Percentiles rank a stretch among this genome's conserved stretches.
phyloP scores from a whole-genome alignment of 1,284 basidiomycete species.

The Moniliophthora roreri region DNA sequence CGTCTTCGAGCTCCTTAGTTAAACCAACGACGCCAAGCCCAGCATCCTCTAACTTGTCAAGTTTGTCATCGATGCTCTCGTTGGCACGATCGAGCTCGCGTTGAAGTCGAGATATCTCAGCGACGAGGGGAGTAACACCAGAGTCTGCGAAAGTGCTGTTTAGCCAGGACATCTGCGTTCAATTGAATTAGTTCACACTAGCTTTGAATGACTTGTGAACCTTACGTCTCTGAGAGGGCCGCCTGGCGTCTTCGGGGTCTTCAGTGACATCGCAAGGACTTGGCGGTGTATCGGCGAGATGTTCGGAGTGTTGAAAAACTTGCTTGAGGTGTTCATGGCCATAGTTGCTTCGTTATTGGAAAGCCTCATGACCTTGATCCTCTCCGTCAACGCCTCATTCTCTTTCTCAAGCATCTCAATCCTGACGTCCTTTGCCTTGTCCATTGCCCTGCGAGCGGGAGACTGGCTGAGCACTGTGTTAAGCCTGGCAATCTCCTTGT shows the following conservation, averaged over 20 bases:
- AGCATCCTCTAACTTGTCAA: constrained; percentile 78
- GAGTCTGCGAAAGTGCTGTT: constrained; percentile 58
- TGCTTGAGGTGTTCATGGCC: constrained; percentile 54
- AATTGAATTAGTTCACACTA: no score
- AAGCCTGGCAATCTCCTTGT: constrained; percentile 78
- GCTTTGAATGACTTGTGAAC: no score
- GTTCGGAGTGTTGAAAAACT: constrained; percentile 48
- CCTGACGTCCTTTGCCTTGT: constrained; percentile 69
- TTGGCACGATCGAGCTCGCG: constrained; percentile 74
- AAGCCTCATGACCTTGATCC: constrained; percentile 57
- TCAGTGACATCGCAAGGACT: constrained; percentile 63
- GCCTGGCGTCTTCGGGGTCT: constrained; percentile 73
- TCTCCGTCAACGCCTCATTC: constrained; percentile 70
- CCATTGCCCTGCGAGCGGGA: constrained; percentile 72
- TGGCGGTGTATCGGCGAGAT: constrained; percentile 75
- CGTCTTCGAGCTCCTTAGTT: constrained; percentile 69
- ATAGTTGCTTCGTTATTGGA: constrained; percentile 41
- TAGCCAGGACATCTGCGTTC: constrained; percentile 69
- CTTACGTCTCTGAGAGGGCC: constrained; percentile 74
- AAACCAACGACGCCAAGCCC: constrained; percentile 70
- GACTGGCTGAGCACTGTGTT: constrained; percentile 69
- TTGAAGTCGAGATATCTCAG: constrained; percentile 68
- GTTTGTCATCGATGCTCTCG: constrained; percentile 80
- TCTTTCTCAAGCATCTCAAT: constrained; percentile 76
- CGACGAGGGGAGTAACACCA: constrained; percentile 53